Evolutionary conservation across 805 yeast species (phyloP), one percentile per base, ranked within the genome.

Genomic region (Kuraishia hungarica): DNA sequence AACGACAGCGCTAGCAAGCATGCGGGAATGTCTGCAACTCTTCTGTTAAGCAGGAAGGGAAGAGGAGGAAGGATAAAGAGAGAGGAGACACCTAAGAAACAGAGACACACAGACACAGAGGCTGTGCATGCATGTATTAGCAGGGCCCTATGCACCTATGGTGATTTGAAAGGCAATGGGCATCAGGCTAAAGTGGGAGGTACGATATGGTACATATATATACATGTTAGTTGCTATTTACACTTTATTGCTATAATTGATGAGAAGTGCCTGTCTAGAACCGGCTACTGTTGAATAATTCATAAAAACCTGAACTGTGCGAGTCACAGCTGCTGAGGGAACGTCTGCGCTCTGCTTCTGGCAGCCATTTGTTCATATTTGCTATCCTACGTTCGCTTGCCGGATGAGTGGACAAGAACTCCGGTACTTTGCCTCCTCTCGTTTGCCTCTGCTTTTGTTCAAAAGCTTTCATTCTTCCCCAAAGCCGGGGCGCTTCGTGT

Each of bases 391-490:
- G 80, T n/a, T 71, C 72, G 20, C 90, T 86, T 19, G 90, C 84
- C 0, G 99, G 99, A 71, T 94, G 99, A 0, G 98, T 90, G 19
- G 91, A 82, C 54, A 93, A 63, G 69, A 90, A 75, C 69, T 90
- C 91, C 17, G 84, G 80, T 58, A 54, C 56, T 2, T 51, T 35
- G 22, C 64, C 60, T 35, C 70, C 74, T 55, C 59, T 61, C 39
- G 60, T 5, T 51, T 39, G 22, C 63, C 60, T 46, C 71, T 75
- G 56, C 59, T 60, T 43, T 64, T 61, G 52, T 74, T 70, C 64
- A 81, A 86, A 64, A 22, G 69, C 62, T 21, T 80, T 68, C 97
- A 93, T 92, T 55, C 97, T 77, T 54, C 77, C 68, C 99, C 99
- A 94, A 56, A 94, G 78, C 11, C 71, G 72, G 0, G 86, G 81